Base-by-base conservation (phyloP, 2,329 filamentous ascomycete species). In the Colletotrichum sp. region DNA sequence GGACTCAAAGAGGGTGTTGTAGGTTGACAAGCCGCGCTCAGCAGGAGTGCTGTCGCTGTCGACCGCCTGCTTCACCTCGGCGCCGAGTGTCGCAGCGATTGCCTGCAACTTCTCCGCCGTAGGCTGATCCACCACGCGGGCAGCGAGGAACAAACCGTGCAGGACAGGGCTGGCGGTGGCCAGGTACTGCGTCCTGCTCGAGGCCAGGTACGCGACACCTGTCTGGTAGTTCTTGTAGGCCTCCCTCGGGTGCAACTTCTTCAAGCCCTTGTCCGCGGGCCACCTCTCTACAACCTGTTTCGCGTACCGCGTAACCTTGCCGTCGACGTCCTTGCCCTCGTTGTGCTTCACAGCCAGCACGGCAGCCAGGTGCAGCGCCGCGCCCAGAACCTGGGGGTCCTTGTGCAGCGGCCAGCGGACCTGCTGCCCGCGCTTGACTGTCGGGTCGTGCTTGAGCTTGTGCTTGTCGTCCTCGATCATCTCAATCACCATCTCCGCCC, bases 401-500 rank as follows among this genome's bases (percentile, higher is more conserved):
- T 83, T 83, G 78, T 81, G 78, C 55, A 88, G 81, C 6, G 83
- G 83, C 34, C 65, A 57, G 28, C 36, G 57, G 21, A 70, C 21
- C 36, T 32, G 55, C 59, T 65, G 67, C 7, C 39, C 18, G 12
- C 28, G 26, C n/a, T 60, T 44, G 39, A 63, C 36, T 8, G 13
- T 39, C 16, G 57, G 59, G 68, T 70, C 26, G 12, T 36, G 34
- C 57, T 34, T 52, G 39, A 77, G 72, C 63, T 68, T 66, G 81
- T 90, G 89, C 26, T 81, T 82, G 16, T 85, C 81, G 30, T 87
- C 83, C 78, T 90, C 84, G 59, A 91, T 81, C 76, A 91, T 80
- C 62, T 91, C 89, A 71, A 91, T 77, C 18, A 92, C 82, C 74
- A 87, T 81, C 75, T 89, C 85, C 9, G 85, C 84, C 86, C 87